Conservation (phyloP, 148 eudicot species). For the Arbutus unedo region DNA sequence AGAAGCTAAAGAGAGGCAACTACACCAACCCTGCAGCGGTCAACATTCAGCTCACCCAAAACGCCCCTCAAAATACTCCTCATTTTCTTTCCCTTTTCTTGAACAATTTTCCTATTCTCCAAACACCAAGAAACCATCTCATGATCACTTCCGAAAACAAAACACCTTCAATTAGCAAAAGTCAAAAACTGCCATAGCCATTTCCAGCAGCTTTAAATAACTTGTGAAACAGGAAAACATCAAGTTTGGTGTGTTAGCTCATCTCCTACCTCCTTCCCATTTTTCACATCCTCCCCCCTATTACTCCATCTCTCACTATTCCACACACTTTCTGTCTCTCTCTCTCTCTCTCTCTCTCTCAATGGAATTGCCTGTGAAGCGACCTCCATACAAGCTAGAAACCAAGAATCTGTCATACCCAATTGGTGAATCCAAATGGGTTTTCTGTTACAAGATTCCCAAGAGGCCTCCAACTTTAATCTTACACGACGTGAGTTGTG, state of each 20-base stretch:
- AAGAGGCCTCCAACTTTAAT: slow-evolving; percentile 37
- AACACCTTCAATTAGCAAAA: neutral
- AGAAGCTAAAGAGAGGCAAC: slow-evolving; percentile 12
- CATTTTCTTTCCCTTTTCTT: neutral
- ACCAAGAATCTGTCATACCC: slow-evolving; percentile 48
- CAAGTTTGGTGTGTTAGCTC: slow-evolving; percentile 66
- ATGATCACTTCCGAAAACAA: neutral
- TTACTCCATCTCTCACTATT: neutral
- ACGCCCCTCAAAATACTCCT: slow-evolving; percentile 16
- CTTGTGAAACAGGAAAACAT: neutral
- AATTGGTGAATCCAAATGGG: slow-evolving; percentile 30
- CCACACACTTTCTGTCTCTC: neutral
- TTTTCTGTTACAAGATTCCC: slow-evolving; percentile 8
- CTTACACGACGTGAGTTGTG: slow-evolving; percentile 62
- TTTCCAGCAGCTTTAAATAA: neutral
- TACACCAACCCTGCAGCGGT: slow-evolving; percentile 33
- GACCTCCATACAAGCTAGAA: slow-evolving; percentile 41
- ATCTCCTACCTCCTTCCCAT: slow-evolving; percentile 36
- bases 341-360: slow-evolving; percentile 9
- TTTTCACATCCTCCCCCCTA: slow-evolving; percentile 8
- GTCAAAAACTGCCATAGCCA: neutral
- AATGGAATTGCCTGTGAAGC: slow-evolving; percentile 59
- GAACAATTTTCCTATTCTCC: slow-evolving; percentile 14
- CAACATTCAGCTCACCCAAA: slow-evolving; percentile 55
- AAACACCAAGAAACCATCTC: slow-evolving; percentile 18